phyloP scores from a whole-genome alignment of 1,139 yeast genomes.

The Yamadazyma triangularis region DNA sequence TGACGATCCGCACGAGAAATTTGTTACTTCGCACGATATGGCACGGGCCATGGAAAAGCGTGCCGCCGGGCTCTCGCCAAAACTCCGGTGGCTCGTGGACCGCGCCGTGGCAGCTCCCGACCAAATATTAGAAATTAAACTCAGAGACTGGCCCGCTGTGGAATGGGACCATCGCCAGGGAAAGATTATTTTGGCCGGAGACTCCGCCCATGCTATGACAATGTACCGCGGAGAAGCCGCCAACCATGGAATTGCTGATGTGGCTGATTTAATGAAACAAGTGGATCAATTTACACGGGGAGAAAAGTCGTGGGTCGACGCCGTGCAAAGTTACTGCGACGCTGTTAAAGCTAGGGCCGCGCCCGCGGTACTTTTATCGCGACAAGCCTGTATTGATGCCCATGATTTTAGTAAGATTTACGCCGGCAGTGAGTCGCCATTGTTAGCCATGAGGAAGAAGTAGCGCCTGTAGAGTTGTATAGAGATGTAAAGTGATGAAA shows the following conservation, averaged over 20 bases:
- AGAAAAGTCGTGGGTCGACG: slow-evolving; percentile 9
- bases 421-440: slow-evolving; percentile 13
- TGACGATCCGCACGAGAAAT: slow-evolving; percentile 10
- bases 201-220: slow-evolving; percentile 18
- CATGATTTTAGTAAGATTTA: slow-evolving; percentile 14
- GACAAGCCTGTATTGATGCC: slow-evolving; percentile 20
- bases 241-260: slow-evolving; percentile 19
- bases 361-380: slow-evolving; percentile 14
- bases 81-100: slow-evolving; percentile 13
- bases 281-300: slow-evolving; percentile 7
- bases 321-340: slow-evolving; percentile 10
- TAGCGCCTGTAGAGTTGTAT: too few species aligned
- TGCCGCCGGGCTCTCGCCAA: slow-evolving; percentile 12
- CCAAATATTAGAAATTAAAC: slow-evolving; percentile 12
- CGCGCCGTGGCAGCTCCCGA: slow-evolving; percentile 12
- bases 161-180: slow-evolving; percentile 8
- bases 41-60: slow-evolving; percentile 14
- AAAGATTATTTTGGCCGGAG: slow-evolving; percentile 10
- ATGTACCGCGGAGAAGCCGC: slow-evolving; percentile 21
- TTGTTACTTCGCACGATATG: slow-evolving; percentile 11
- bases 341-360: slow-evolving; percentile 12
- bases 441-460: slow-evolving; percentile 15
- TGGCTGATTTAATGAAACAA: slow-evolving; percentile 9
- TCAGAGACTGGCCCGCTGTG: slow-evolving; percentile 16
- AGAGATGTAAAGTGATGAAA: not conserved